Evolutionary conservation across 345 rosid species (phyloP).

Genomic region (Bruguiera sexangula): DNA sequence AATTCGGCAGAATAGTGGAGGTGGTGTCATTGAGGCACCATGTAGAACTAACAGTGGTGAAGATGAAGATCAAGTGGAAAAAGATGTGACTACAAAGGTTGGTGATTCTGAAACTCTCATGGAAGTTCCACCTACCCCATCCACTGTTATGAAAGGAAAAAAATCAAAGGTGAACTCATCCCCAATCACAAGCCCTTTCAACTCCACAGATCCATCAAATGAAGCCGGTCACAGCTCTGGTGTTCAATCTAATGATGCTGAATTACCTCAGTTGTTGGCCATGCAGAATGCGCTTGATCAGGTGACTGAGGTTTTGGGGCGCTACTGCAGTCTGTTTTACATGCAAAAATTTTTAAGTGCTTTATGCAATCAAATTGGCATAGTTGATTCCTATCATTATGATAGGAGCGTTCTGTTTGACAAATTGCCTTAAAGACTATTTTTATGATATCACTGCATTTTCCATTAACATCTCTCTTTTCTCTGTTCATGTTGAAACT

Average conservation of each 20-base stretch:
- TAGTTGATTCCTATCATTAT: background rate
- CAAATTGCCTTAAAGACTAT: background rate
- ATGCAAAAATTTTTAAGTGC: background rate
- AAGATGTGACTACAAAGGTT: constrained; percentile 8
- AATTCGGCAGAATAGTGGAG: constrained; percentile 28
- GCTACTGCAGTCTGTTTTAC: background rate
- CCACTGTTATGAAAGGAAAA: constrained; percentile 16
- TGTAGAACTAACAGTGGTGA: constrained; percentile 24
- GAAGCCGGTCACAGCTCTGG: constrained; percentile 21
- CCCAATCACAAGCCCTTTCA: constrained; percentile 19
- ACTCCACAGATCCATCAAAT: constrained; percentile 25
- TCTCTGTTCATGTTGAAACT: too few species aligned
- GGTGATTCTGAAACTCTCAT: constrained; percentile 15
- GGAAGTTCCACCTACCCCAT: constrained; percentile 10
- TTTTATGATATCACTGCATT: too few species aligned
- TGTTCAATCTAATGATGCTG: constrained; percentile 18
- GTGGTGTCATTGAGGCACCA: constrained; percentile 23
- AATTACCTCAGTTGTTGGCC: constrained; percentile 19
- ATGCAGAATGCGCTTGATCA: constrained; percentile 28
- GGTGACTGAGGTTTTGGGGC: constrained; percentile 14
- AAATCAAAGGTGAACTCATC: constrained; percentile 26
- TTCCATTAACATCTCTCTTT: too few species aligned
- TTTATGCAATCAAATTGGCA: background rate
- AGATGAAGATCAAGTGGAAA: constrained; percentile 12
- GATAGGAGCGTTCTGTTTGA: background rate